phyloP scores from a whole-genome alignment of 2,329 filamentous ascomycete species.

The Colletotrichum lupini region DNA sequence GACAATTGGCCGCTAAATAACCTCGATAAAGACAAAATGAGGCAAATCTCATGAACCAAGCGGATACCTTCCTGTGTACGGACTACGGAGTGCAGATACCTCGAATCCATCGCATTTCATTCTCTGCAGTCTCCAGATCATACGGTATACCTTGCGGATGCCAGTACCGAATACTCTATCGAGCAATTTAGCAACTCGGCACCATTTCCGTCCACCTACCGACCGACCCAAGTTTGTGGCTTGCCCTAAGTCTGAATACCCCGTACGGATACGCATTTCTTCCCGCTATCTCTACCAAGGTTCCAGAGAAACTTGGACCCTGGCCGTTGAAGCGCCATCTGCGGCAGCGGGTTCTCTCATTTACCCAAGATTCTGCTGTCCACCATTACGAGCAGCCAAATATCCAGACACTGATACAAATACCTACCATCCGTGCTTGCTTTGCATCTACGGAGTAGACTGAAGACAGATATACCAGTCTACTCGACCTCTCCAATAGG shows the following conservation, averaged over 20 bases:
- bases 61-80: conserved; percentile 5
- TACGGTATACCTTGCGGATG: background rate
- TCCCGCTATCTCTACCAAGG: background rate
- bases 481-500: background rate
- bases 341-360: background rate
- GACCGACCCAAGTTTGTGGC: background rate
- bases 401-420: background rate
- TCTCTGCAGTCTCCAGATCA: background rate
- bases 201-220: background rate
- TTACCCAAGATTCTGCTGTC: conserved; percentile 17
- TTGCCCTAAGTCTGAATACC: background rate
- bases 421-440: background rate
- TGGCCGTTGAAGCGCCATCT: background rate
- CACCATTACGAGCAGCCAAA: conserved; percentile 12
- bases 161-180: too few species aligned
- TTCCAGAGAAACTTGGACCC: conserved; percentile 8
- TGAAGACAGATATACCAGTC: background rate
- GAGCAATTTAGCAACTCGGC: background rate
- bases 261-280: background rate
- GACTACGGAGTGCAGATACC: too few species aligned
- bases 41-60: conserved; percentile 29
- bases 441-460: background rate
- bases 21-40: conserved; percentile 28
- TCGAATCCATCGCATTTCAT: background rate
- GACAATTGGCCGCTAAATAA: conserved; percentile 23